Conservation (phyloP, 163 green algal genomes). For the Scenedesmus sp. region DNA sequence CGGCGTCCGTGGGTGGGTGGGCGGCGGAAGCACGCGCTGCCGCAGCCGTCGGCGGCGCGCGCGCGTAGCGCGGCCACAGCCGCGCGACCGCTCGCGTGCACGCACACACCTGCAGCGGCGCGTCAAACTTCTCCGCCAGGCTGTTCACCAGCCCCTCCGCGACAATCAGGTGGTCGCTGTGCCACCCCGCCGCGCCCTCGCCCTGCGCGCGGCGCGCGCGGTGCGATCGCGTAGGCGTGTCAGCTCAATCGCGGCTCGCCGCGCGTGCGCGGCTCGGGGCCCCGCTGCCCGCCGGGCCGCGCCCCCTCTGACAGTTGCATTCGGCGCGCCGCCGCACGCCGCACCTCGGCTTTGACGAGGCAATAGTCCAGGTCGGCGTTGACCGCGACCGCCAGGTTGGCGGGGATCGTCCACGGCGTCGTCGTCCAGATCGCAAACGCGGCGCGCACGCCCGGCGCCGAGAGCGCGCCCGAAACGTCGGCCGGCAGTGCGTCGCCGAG, state of each 20-base stretch:
- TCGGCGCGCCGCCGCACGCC: too few relatives aligned
- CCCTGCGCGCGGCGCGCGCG: conserved; percentile 51
- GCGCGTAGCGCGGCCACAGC: too few relatives aligned
- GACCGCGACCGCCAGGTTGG: conserved; percentile 97
- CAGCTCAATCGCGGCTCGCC: too few relatives aligned
- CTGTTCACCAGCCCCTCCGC: conserved; percentile 60
- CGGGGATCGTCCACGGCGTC: conserved; percentile 96
- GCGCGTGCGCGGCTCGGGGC: too few relatives aligned
- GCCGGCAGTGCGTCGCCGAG: conserved; percentile 9
- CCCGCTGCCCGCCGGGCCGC: neutral
- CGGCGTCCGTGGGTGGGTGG: neutral
- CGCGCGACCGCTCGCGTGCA: too few relatives aligned
- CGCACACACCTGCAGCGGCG: conserved; percentile 57
- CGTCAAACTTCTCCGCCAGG: conserved; percentile 81
- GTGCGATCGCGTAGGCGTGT: too few relatives aligned
- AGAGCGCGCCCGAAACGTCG: neutral
- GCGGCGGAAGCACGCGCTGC: neutral
- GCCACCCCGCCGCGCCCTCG: conserved; percentile 49
- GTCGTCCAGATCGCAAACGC: conserved; percentile 95
- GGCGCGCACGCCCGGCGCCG: conserved; percentile 42
- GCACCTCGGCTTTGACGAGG: conserved; percentile 79
- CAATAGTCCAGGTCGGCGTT: conserved; percentile 95
- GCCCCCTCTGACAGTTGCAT: too few relatives aligned
- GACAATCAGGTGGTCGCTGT: conserved; percentile 54
- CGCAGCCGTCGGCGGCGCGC: neutral